Conservation (phyloP, 2,329 filamentous ascomycete genomes). For the Ophiostoma ulmi region DNA sequence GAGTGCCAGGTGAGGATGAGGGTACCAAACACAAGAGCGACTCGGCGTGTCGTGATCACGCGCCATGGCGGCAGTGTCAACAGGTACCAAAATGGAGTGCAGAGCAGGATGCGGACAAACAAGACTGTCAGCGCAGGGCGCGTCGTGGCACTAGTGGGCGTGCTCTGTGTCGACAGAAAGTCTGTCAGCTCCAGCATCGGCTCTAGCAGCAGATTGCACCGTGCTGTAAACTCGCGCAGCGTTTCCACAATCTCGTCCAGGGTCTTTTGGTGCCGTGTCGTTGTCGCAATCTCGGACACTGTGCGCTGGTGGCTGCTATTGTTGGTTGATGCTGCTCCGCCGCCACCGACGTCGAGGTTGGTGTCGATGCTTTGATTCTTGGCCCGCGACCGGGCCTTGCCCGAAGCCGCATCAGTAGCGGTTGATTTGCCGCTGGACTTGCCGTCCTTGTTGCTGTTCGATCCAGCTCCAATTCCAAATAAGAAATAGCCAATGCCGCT, state of each 20-base stretch:
- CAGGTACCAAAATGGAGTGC: slow-evolving; percentile 82
- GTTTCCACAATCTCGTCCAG: slow-evolving; percentile 96
- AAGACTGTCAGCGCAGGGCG: slow-evolving; percentile 82
- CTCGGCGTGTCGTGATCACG: slow-evolving; percentile 79
- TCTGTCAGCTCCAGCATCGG: slow-evolving; percentile 85
- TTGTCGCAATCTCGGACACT: slow-evolving; percentile 48
- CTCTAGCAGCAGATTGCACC: slow-evolving; percentile 88
- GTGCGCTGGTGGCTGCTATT: slow-evolving; percentile 38
- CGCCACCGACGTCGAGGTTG: slow-evolving; percentile 25
- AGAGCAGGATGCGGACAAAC: slow-evolving; percentile 80
- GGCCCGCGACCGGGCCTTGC: slow-evolving; percentile 25
- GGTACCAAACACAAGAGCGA: slow-evolving; percentile 81
- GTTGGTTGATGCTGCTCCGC: slow-evolving; percentile 24
- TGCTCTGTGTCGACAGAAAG: slow-evolving; percentile 85
- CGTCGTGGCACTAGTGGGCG: slow-evolving; percentile 85
- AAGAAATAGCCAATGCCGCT: slow-evolving; percentile 39
- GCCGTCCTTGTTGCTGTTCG: slow-evolving; percentile 40
- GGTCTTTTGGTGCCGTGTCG: slow-evolving; percentile 81
- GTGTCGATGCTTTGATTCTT: slow-evolving; percentile 33
- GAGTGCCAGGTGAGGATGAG: slow-evolving; percentile 88
- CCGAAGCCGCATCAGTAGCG: slow-evolving; percentile 21
- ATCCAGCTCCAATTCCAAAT: slow-evolving; percentile 70
- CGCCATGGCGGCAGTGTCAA: slow-evolving; percentile 72
- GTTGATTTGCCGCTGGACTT: slow-evolving; percentile 33
- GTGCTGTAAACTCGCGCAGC: slow-evolving; percentile 79